These are phyloP conservation scores for Dioszegia hungarica DNA, from an alignment of 768 basidiomycete species.

Conservation along the genomic window DNA sequence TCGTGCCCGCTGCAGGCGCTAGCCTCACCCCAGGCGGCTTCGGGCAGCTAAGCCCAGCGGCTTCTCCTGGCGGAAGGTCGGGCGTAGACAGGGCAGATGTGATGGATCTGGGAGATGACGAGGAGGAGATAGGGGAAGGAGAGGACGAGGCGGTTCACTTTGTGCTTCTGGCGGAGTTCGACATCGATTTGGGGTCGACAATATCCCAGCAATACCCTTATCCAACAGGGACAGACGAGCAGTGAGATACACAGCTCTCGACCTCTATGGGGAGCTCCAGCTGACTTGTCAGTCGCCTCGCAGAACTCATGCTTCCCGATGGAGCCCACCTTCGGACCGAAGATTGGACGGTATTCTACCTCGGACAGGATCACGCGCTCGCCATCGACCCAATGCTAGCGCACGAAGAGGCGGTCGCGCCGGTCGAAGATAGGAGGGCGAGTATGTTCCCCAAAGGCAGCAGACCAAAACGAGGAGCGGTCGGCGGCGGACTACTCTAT, in stretches of 20 bases:
- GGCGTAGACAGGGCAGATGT: too few relatives aligned
- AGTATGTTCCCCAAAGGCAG: constrained; percentile 2
- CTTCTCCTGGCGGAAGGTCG: too few relatives aligned
- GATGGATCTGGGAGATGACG: constrained; percentile 4
- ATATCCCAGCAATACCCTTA: constrained; percentile 94
- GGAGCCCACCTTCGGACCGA: constrained; percentile 90
- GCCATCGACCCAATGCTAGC: constrained; percentile 77
- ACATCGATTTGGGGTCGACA: constrained; percentile 89
- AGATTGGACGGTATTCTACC: constrained; percentile 98
- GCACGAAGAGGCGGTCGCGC: constrained; percentile 21
- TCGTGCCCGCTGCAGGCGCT: background rate
- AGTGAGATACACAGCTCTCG: constrained; percentile 55
- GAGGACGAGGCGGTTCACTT: constrained; percentile 59
- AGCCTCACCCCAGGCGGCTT: too few relatives aligned
- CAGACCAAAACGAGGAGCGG: constrained; percentile 26
- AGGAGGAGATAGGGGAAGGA: constrained; percentile 7
- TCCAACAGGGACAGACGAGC: constrained; percentile 88
- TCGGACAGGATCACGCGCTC: constrained; percentile 88
- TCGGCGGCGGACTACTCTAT: constrained; percentile 59
- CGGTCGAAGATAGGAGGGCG: background rate
- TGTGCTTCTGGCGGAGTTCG: constrained; percentile 95
- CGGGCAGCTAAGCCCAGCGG: too few relatives aligned
- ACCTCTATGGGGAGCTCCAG: background rate
- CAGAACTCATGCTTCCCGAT: constrained; percentile 97
- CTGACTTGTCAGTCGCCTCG: constrained; percentile 63